Evolutionary conservation across 192 early-diverging fungal species (phyloP).

Genomic region (Dimargaris xerosporica): DNA sequence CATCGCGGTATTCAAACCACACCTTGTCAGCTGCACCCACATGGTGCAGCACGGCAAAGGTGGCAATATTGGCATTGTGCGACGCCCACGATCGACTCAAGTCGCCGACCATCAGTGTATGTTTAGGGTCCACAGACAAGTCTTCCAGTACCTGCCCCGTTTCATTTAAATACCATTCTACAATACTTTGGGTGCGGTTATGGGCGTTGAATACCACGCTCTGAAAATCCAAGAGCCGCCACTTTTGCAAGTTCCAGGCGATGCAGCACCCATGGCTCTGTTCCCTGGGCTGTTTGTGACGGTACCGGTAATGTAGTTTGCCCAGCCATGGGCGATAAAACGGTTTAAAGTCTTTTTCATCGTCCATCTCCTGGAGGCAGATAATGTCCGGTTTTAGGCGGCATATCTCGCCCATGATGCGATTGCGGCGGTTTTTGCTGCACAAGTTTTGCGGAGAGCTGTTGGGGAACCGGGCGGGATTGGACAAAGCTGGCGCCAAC

Average conservation of each 20-base stretch:
- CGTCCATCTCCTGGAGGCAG: conserved; percentile 40
- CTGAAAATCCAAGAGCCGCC: background rate
- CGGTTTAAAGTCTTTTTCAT: background rate
- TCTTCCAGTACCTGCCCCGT: too few species aligned
- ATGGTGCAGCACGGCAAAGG: too few species aligned
- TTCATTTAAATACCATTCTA: too few species aligned
- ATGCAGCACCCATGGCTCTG: conserved; percentile 1
- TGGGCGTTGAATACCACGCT: background rate
- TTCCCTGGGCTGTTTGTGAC: background rate
- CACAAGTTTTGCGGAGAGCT: conserved; percentile 31
- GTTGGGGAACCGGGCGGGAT: conserved; percentile 33
- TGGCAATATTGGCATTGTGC: too few species aligned
- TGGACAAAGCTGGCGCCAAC: conserved; percentile 34
- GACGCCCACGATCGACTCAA: too few species aligned
- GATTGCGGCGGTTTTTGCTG: conserved; percentile 29
- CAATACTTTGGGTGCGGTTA: too few species aligned
- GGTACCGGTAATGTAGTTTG: background rate
- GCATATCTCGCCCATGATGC: conserved; percentile 27
- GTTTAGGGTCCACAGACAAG: too few species aligned
- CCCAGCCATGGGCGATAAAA: background rate
- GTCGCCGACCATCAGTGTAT: too few species aligned
- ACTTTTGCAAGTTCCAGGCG: background rate
- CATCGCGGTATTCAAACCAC: too few species aligned
- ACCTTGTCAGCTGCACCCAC: too few species aligned
- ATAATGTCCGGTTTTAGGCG: conserved; percentile 30